A percentile compares a stretch with the other conserved stretches of the same genome.
Conservation (phyloP, 345 rosid species). For the Eucalyptus grandis region DNA sequence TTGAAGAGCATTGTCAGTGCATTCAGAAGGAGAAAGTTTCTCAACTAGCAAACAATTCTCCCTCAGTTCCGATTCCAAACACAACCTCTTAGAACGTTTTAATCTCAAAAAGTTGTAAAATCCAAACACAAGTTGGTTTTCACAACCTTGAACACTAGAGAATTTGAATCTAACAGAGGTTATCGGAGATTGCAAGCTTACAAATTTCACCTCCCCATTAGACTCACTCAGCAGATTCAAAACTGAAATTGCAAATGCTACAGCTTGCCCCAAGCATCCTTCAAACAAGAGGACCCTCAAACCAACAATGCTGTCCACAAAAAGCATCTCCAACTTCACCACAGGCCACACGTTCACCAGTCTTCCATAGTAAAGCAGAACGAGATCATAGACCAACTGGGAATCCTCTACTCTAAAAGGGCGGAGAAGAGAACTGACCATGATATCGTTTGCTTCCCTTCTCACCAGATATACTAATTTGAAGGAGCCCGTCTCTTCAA, state of each 20-base stretch:
- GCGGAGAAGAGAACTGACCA: background rate
- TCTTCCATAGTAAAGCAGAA: conserved; percentile 47
- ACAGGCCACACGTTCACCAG: conserved; percentile 51
- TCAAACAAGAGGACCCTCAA: conserved; percentile 62
- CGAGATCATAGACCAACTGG: conserved; percentile 26
- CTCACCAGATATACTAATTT: background rate
- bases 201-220: conserved; percentile 25
- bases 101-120: conserved; percentile 44
- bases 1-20: conserved; percentile 50
- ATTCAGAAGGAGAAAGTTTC: conserved; percentile 57
- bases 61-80: conserved; percentile 41
- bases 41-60: conserved; percentile 35
- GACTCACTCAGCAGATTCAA: conserved; percentile 36
- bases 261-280: conserved; percentile 68
- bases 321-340: conserved; percentile 80
- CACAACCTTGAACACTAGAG: conserved; percentile 32
- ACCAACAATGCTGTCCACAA: conserved; percentile 66
- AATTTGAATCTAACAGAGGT: conserved; percentile 68
- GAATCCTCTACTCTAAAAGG: conserved; percentile 15
- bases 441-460: background rate
- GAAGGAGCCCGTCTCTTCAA: background rate
- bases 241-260: conserved; percentile 46
- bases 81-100: conserved; percentile 47
- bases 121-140: conserved; percentile 55
- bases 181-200: conserved; percentile 44